Evolutionary conservation across 1,284 basidiomycete genomes (phyloP).

Genomic region (Fistulinella staudtii): DNA sequence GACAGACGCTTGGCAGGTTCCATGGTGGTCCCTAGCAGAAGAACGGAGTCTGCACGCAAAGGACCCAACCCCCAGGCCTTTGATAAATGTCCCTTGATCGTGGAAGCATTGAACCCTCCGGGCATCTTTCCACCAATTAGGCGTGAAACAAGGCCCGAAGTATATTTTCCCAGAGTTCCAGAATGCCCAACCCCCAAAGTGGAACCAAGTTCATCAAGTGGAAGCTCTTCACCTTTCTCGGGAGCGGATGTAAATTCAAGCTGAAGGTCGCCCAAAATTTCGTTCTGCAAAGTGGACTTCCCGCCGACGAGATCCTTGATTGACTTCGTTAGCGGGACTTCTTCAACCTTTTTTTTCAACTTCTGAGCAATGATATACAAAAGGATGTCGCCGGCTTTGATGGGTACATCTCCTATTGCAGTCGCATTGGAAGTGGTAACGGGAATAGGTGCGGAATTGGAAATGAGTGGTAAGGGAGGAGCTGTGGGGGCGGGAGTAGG

Average conservation of each 20-base stretch:
- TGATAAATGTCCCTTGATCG: slow-evolving; percentile 85
- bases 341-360: slow-evolving; percentile 90
- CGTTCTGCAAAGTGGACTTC: slow-evolving; percentile 97
- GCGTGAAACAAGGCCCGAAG: slow-evolving; percentile 87
- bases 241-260: slow-evolving; percentile 89
- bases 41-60: slow-evolving; percentile 84
- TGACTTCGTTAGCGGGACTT: slow-evolving; percentile 89
- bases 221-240: slow-evolving; percentile 96
- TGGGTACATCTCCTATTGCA: slow-evolving; percentile 83
- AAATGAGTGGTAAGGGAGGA: slow-evolving; percentile 43
- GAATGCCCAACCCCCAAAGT: slow-evolving; percentile 79
- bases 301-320: slow-evolving; percentile 99
- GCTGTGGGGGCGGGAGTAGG: slow-evolving; percentile 41
- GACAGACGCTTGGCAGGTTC: slow-evolving; percentile 94
- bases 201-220: slow-evolving; percentile 91
- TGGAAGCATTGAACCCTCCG: slow-evolving; percentile 94
- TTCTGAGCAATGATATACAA: slow-evolving; percentile 93
- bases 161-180: slow-evolving; percentile 92
- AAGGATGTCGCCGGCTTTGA: slow-evolving; percentile 90
- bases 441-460: slow-evolving; percentile 42
- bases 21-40: slow-evolving; percentile 86
- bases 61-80: slow-evolving; percentile 95
- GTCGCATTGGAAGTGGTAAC: slow-evolving; percentile 57
- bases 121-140: slow-evolving; percentile 96
- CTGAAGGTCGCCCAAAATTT: slow-evolving; percentile 91